Conservation (phyloP, 768 basidiomycete genomes). For the Crepidotus variabilis region DNA sequence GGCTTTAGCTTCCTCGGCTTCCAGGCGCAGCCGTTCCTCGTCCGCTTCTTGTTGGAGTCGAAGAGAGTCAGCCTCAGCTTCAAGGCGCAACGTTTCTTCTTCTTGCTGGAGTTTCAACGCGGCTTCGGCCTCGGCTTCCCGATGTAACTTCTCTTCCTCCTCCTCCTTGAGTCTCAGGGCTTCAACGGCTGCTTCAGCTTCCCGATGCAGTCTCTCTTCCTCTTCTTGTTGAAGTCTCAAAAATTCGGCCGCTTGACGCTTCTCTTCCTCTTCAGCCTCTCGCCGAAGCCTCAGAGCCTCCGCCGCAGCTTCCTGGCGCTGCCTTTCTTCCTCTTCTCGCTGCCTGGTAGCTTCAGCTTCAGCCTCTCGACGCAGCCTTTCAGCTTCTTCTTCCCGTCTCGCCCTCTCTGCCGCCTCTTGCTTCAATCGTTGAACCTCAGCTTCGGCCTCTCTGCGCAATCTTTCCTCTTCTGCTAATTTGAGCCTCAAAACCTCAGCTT, state of each 20-base stretch:
- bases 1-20: not conserved
- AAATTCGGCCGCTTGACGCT: not conserved
- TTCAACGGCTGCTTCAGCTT: not conserved
- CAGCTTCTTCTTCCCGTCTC: not conserved
- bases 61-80: not conserved
- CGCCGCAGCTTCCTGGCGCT: not conserved
- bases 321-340: not conserved
- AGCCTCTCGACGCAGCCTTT: not conserved
- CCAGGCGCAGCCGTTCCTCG: not conserved
- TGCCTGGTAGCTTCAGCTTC: not conserved
- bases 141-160: not conserved
- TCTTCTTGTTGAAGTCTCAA: not conserved
- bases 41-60: not conserved
- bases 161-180: not conserved
- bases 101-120: slow-evolving; percentile 3
- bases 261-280: not conserved
- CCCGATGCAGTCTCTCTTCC: not conserved
- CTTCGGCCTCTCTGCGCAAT: slow-evolving; percentile 4
- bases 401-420: slow-evolving; percentile 2
- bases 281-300: not conserved
- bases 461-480: slow-evolving; percentile 1
- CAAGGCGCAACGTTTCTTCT: not conserved
- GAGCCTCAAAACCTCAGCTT: slow-evolving; percentile 9
- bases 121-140: slow-evolving; percentile 10
- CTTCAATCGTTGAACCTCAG: not conserved